phyloP scores from a whole-genome alignment of 2,329 filamentous ascomycete genomes.

The Cercospora nicotianae region DNA sequence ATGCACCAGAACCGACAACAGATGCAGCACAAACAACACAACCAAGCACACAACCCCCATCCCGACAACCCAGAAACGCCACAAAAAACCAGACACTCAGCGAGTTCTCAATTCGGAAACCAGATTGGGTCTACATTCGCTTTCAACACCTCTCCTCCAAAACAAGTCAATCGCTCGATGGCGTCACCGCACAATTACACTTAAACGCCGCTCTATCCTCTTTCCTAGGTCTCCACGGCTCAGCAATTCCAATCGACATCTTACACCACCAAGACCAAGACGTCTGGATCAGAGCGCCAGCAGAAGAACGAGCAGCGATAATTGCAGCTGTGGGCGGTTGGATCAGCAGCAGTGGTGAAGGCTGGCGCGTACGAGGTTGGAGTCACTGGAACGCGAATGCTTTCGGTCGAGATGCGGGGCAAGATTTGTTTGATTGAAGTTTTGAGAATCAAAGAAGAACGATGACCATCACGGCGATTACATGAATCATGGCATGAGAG shows the following conservation, averaged over 20 bases:
- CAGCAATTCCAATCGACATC: conserved; percentile 68
- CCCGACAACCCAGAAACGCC: conserved; percentile 24
- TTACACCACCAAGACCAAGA: conserved; percentile 59
- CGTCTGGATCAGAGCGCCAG: conserved; percentile 66
- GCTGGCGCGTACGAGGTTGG: conserved; percentile 55
- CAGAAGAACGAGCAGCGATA: conserved; percentile 60
- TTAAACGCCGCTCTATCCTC: conserved; percentile 63
- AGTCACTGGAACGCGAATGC: conserved; percentile 66
- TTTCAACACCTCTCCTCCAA: conserved; percentile 37
- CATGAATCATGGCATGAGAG: conserved; percentile 2
- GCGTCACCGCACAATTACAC: conserved; percentile 62
- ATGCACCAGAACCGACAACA: conserved; percentile 13
- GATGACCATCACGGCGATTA: background rate
- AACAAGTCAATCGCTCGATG: conserved; percentile 51
- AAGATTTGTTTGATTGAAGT: conserved; percentile 47
- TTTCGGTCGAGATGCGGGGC: conserved; percentile 52
- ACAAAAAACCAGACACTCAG: conserved; percentile 31
- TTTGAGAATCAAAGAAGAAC: background rate
- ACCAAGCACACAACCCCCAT: conserved; percentile 8
- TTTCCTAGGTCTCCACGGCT: conserved; percentile 69
- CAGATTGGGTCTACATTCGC: conserved; percentile 46
- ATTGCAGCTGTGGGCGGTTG: conserved; percentile 67
- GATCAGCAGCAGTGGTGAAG: conserved; percentile 51
- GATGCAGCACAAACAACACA: conserved; percentile 6
- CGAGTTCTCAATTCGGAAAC: conserved; percentile 43